Evolutionary conservation across 768 basidiomycete species (phyloP).

Genomic region (Amanita rimosa): DNA sequence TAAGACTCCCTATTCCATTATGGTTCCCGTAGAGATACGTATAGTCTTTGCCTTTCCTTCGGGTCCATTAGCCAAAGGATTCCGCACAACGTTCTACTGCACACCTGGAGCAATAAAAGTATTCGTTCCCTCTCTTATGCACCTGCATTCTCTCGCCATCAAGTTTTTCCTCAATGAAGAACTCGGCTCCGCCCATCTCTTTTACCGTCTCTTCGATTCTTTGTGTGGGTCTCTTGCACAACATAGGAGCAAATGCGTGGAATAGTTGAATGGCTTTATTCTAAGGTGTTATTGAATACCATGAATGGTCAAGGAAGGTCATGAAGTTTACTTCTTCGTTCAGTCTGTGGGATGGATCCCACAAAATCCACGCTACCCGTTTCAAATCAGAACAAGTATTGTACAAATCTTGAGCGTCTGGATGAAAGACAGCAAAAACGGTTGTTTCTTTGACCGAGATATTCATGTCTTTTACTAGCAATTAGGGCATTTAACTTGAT

Average conservation of each 20-base stretch:
- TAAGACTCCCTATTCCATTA: conserved; percentile 74
- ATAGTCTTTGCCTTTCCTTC: conserved; percentile 84
- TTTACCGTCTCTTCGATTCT: conserved; percentile 78
- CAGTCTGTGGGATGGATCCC: conserved; percentile 60
- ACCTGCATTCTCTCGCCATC: conserved; percentile 96
- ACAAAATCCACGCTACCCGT: conserved; percentile 83
- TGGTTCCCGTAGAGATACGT: conserved; percentile 87
- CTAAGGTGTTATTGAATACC: conserved; percentile 23
- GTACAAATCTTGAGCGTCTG: conserved; percentile 88
- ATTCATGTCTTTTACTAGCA: conserved; percentile 56
- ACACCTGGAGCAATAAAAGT: conserved; percentile 87
- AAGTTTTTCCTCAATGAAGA: conserved; percentile 93
- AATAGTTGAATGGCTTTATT: conserved; percentile 80
- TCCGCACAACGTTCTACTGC: conserved; percentile 7
- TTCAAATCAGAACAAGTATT: conserved; percentile 96
- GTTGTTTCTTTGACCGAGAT: conserved; percentile 94
- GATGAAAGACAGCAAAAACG: conserved; percentile 84
- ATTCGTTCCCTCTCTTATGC: conserved; percentile 86
- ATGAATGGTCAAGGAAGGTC: neutral
- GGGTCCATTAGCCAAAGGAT: neutral
- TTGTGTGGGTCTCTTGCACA: conserved; percentile 80
- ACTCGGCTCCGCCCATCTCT: conserved; percentile 68
- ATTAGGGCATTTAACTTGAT: neutral
- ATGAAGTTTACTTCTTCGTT: conserved; percentile 38
- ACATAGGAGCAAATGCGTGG: conserved; percentile 86